These are phyloP conservation scores for Cyclocybe cylindracea DNA, from an alignment of 768 basidiomycete genomes.

Conservation along the genomic window DNA sequence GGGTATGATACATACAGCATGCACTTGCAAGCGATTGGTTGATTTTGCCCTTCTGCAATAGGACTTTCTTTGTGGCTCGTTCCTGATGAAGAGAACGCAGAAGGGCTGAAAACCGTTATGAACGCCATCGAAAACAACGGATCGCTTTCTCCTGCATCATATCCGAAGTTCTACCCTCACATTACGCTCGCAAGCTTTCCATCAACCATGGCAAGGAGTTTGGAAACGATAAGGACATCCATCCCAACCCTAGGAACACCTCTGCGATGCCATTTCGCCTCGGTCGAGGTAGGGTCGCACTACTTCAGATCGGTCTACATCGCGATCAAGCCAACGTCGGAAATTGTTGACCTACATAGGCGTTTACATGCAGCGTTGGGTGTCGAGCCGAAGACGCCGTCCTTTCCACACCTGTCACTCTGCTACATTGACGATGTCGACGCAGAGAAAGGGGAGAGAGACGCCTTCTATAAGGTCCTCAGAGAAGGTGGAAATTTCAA, in stretches of 20 bases:
- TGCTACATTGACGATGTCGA: slow-evolving; percentile 75
- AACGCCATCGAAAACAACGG: slow-evolving; percentile 26
- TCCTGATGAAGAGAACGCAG: slow-evolving; percentile 45
- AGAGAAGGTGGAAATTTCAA: slow-evolving; percentile 33
- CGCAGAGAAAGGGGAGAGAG: slow-evolving; percentile 49
- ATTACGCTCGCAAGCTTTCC: slow-evolving; percentile 62
- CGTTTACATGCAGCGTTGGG: slow-evolving; percentile 40
- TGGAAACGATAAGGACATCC: slow-evolving; percentile 20
- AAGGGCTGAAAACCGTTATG: slow-evolving; percentile 51
- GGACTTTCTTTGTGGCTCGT: slow-evolving; percentile 75
- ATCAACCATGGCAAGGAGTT: slow-evolving; percentile 20
- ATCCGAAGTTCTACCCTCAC: slow-evolving; percentile 67
- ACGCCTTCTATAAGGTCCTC: slow-evolving; percentile 45
- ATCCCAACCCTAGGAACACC: slow-evolving; percentile 22
- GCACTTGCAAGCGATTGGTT: not conserved
- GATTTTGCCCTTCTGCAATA: slow-evolving; percentile 19
- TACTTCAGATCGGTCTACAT: slow-evolving; percentile 76
- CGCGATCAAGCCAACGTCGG: slow-evolving; percentile 43
- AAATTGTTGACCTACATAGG: slow-evolving; percentile 49
- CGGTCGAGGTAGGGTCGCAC: slow-evolving; percentile 56
- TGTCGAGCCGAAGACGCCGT: slow-evolving; percentile 49
- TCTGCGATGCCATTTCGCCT: slow-evolving; percentile 49
- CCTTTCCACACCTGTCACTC: slow-evolving; percentile 73
- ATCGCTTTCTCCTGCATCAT: slow-evolving; percentile 38
- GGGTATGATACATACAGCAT: not conserved